Evolutionary conservation across 805 yeast species (phyloP).

Genomic region (Hanseniaspora taiwanica): DNA sequence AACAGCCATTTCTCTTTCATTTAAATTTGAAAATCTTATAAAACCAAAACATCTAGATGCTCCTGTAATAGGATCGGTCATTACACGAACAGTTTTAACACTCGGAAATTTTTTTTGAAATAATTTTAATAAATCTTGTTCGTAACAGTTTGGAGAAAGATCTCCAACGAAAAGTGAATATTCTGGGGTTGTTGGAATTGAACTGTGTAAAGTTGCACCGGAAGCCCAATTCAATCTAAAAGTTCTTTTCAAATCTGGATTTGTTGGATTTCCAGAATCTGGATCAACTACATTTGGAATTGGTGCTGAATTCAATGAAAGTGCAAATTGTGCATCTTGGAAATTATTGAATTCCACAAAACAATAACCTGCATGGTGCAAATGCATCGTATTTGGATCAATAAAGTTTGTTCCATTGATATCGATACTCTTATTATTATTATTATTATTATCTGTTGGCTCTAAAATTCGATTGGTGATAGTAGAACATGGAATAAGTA

Average conservation of each 20-base stretch:
- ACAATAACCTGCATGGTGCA: constrained; percentile 53
- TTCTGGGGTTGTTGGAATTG: constrained; percentile 62
- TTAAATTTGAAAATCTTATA: constrained; percentile 60
- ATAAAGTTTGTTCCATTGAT: constrained; percentile 22
- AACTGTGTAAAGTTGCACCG: constrained; percentile 63
- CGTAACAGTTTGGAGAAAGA: constrained; percentile 63
- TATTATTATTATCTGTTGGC: constrained; percentile 23
- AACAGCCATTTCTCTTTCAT: constrained; percentile 54
- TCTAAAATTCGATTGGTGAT: too few relatives aligned
- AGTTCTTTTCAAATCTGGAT: constrained; percentile 35
- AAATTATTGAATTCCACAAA: constrained; percentile 61
- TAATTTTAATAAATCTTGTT: constrained; percentile 60
- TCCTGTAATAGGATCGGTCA: constrained; percentile 76
- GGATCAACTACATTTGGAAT: constrained; percentile 35
- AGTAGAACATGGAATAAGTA: constrained; percentile 21
- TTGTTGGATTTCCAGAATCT: constrained; percentile 10
- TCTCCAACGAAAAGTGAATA: constrained; percentile 76
- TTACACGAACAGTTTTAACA: constrained; percentile 68
- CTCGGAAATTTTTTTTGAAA: constrained; percentile 55
- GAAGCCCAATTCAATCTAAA: constrained; percentile 77
- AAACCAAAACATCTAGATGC: constrained; percentile 71
- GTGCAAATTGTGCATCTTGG: constrained; percentile 57
- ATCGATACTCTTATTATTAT: constrained; percentile 12
- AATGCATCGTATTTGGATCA: constrained; percentile 21
- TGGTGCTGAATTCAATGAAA: constrained; percentile 49